Base-by-base conservation (phyloP, 2,329 filamentous ascomycete species). In the Diaporthe sp. region DNA sequence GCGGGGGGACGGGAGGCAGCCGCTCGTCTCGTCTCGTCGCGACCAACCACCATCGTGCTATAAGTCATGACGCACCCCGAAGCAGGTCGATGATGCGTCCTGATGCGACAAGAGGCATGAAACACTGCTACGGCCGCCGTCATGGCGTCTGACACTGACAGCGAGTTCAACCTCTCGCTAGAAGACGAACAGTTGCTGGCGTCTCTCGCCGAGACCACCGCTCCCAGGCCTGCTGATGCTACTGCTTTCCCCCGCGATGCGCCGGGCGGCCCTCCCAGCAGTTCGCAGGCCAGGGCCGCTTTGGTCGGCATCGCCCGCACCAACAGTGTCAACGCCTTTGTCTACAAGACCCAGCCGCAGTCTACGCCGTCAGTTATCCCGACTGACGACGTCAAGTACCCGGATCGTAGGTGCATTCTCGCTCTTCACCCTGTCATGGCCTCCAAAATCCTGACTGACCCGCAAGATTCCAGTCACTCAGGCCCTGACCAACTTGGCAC, bases 401-500 rank as follows among this genome's bases (percentile, higher is more conserved):
- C 90, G 80, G 86, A 90, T 84, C 82, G 91, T 92, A 82, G 80
- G 88, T 85, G 60, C 45, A 19, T 19, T 28, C 7, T 28, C 45
- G 33, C 47, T 60, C 33, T 13, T 42, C 57, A 6, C 19, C 22
- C 60, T 28, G 35, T 52, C 25, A 38, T 30, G 35, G 19, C 45
- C 28, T 69, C 75, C 61, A 77, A 80, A 78, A 76, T 76, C 86
- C 91, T 94, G 88, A 94, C 90, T 90, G 87, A 92, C 87, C 77
- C 74, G 78, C 76, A 92, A 93, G 92, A 88, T 86, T 82, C 82
- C 91, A 94, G 92, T 89, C 84, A 91, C 86, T 80, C 85, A 82
- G 25, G 84, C 84, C 2, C 77, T 89, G 10, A 81, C 80, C 2
- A 77, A 77, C 2, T 68, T 79, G 19, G 79, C 78, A 19, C 52